Percentiles rank a stretch among this genome's conserved stretches.
Conservation (phyloP, 2,329 filamentous ascomycete species). For the Colletotrichum noveboracense region DNA sequence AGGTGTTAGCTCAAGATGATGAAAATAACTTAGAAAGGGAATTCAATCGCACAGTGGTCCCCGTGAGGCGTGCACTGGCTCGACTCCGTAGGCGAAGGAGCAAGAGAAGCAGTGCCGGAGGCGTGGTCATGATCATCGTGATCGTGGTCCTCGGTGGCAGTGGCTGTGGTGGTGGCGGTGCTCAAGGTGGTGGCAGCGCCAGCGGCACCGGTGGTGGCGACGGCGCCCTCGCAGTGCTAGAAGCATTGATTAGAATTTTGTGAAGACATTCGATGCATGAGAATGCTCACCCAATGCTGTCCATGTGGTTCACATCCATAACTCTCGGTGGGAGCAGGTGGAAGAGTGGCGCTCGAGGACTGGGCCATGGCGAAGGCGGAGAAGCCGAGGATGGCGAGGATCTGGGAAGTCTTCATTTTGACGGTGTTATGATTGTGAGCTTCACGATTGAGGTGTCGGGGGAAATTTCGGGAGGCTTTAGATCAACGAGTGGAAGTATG, state of each 20-base stretch:
- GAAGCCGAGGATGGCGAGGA: constrained; percentile 19
- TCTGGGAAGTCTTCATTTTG: constrained; percentile 19
- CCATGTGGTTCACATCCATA: too few species aligned
- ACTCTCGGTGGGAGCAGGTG: too few species aligned
- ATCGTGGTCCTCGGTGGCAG: background rate
- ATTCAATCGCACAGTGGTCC: too few species aligned
- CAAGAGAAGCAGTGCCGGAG: constrained; percentile 24
- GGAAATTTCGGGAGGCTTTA: background rate
- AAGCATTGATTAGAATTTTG: too few species aligned
- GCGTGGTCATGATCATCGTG: constrained; percentile 12
- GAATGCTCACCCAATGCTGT: too few species aligned
- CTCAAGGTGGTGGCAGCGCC: background rate
- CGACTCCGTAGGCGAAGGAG: constrained; percentile 36
- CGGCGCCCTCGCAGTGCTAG: background rate
- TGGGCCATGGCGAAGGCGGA: background rate
- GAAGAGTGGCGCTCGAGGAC: too few species aligned
- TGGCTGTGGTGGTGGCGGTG: background rate
- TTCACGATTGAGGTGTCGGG: background rate
- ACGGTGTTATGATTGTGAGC: background rate
- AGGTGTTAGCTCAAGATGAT: too few species aligned
- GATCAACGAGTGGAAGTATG: background rate
- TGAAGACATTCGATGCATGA: too few species aligned
- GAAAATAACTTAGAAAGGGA: too few species aligned
- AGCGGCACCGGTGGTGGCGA: background rate
- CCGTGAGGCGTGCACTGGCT: too few species aligned